Evolutionary conservation across 495 filamentous ascomycete species (phyloP), one percentile per base, ranked within the genome.

Genomic region (Pyrenopolyporus hunteri): DNA sequence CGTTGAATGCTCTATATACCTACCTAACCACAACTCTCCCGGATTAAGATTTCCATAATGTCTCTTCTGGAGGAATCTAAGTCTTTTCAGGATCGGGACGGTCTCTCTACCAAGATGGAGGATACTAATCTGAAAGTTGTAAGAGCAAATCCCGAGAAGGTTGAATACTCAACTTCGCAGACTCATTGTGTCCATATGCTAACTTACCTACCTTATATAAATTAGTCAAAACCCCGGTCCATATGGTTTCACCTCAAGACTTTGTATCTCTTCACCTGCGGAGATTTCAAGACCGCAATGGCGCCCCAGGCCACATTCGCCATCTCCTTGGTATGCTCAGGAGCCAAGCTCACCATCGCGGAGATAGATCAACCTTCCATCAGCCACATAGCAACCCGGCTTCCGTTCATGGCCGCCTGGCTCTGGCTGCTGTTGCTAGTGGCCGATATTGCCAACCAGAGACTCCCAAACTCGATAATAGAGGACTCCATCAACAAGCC

Each of bases 401-500:
- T 39, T 1, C 8, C 7, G 4, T 13, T 11, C 10, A 53, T 53
- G 49, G 2, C 70, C 1, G 39, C 66, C 7, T 79, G 72, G 72
- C 45, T 64, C 8, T 73, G 71, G 66, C 20, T 74, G 0, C 70
- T 74, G 25, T 56, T 79, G 7, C 39, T 78, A 0, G 66, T 71
- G 1, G 72, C 68, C 26, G 48, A 62, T 28, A 70, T 79, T 23
- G 39, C 63, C 7, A 79, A 78, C 46, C 76, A 79, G 48, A 52
- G 64, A 2, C 56, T 53, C 4, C 36, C 61, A 6, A 45, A 11
- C 0, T 65, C 74, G 4, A 45, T 77, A 7, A 11, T 50, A 0
- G 74, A 78, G 31, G 74, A 77, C 43, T 3, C 11, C 0, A 32
- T 75, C 4, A 78, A 78, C 53, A 76, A 75, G 37, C 74, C 75